These are phyloP conservation scores for Globisporangium emineosum DNA, from an alignment of 352 stramenopile genomes.

Conservation along the genomic window DNA sequence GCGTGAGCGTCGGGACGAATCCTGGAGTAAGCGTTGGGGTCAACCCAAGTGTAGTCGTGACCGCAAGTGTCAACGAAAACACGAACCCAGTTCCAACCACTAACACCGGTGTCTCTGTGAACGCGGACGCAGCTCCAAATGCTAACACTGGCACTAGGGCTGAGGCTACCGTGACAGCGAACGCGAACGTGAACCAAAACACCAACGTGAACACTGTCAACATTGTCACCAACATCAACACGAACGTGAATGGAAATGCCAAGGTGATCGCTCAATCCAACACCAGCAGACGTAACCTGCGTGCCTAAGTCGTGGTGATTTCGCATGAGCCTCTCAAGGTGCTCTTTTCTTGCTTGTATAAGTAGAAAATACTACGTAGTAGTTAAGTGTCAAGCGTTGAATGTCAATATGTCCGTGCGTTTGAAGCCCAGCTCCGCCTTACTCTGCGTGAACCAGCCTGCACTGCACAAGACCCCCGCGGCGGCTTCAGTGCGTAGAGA, in stretches of 20 bases:
- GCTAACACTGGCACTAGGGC: background rate
- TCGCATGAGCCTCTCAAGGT: background rate
- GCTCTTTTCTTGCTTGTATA: too few species aligned
- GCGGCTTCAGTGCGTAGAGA: too few species aligned
- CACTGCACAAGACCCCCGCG: too few species aligned
- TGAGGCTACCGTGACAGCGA: background rate
- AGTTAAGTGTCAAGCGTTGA: background rate
- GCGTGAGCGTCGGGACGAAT: background rate
- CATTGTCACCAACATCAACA: background rate
- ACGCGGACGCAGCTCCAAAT: background rate
- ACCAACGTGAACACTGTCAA: background rate
- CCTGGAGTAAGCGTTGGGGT: background rate
- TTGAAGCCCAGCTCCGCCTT: background rate
- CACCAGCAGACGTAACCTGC: background rate
- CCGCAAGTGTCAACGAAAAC: background rate
- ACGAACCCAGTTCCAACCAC: background rate
- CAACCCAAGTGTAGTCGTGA: background rate
- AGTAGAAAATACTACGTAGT: too few species aligned
- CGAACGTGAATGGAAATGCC: background rate
- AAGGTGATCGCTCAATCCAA: background rate
- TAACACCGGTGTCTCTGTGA: background rate
- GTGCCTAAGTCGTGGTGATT: background rate
- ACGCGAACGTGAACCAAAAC: background rate
- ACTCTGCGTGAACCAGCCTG: too few species aligned
- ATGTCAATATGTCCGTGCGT: background rate